Percentiles rank a stretch among this genome's conserved stretches.
Evolutionary conservation across 2,329 filamentous ascomycete genomes (phyloP).

Genomic region (Colletotrichum coccodes): DNA sequence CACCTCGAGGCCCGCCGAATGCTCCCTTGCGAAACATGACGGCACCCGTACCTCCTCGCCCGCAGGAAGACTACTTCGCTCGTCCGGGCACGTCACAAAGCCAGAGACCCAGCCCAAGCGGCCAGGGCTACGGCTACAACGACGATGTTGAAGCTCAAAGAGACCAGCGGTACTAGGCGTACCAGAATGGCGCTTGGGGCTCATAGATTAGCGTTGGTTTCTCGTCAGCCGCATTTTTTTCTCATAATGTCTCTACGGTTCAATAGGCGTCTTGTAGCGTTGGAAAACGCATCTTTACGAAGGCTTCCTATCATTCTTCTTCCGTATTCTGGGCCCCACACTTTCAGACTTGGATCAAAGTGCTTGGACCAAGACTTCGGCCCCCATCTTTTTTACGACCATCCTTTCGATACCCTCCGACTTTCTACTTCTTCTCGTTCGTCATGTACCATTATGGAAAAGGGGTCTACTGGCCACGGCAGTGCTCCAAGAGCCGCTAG

Average conservation of each 20-base stretch:
- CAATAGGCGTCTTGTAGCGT: constrained; percentile 12
- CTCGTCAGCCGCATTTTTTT: constrained; percentile 13
- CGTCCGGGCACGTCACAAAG: constrained; percentile 41
- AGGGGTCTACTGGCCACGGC: constrained; percentile 1
- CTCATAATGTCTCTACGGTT: constrained; percentile 32
- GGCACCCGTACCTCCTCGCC: constrained; percentile 44
- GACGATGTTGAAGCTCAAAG: constrained; percentile 45
- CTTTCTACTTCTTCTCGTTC: constrained; percentile 23
- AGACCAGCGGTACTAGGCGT: constrained; percentile 40
- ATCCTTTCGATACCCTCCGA: constrained; percentile 32
- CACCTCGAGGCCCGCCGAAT: constrained; percentile 45
- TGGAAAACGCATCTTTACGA: neutral
- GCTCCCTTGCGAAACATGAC: constrained; percentile 58
- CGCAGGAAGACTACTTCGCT: constrained; percentile 42
- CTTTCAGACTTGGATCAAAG: constrained; percentile 1
- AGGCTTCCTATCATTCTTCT: constrained; percentile 4
- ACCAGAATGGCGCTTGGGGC: neutral
- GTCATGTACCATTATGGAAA: constrained; percentile 25
- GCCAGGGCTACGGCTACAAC: constrained; percentile 48
- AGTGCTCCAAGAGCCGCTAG: neutral
- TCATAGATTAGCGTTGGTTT: constrained; percentile 9
- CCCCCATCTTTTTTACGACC: constrained; percentile 5
- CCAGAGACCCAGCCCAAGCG: constrained; percentile 34
- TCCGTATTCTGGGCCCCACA: neutral
- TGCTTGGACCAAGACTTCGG: neutral